A percentile compares a stretch with the other conserved stretches of the same genome.
phyloP scores from a whole-genome alignment of 2,329 filamentous ascomycete genomes.

The Epichloe bromicola region DNA sequence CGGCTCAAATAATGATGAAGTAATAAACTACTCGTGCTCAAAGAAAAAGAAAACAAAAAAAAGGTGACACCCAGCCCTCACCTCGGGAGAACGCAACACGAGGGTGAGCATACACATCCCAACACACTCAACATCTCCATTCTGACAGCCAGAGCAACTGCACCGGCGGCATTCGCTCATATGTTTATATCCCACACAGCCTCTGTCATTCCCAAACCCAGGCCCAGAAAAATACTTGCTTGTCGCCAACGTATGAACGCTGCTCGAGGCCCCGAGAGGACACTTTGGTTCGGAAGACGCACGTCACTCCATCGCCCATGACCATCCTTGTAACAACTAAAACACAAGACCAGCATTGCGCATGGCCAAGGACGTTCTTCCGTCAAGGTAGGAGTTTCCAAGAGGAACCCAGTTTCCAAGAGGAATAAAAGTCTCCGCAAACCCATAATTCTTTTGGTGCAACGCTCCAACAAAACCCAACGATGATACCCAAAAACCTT shows the following conservation, averaged over 20 bases:
- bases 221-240: not conserved
- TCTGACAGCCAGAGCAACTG: not conserved
- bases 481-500: constrained; percentile 4
- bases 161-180: not conserved
- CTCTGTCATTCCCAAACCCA: not conserved
- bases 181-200: not conserved
- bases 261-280: not conserved
- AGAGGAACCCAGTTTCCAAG: not conserved
- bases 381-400: not conserved
- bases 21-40: constrained; percentile 5
- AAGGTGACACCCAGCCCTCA: not conserved
- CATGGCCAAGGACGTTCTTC: not conserved
- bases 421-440: not conserved
- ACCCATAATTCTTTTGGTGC: constrained; percentile 1
- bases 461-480: constrained; percentile 2
- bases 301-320: not conserved
- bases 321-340: not conserved
- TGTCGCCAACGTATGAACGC: not conserved
- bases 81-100: not conserved
- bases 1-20: constrained; percentile 3
- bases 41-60: not conserved
- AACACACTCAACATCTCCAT: not conserved
- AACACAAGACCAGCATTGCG: not conserved
- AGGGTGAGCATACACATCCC: not conserved
- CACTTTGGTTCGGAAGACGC: not conserved